Evolutionary conservation across 345 rosid species (phyloP).

Genomic region (Pelargonium nanum): DNA sequence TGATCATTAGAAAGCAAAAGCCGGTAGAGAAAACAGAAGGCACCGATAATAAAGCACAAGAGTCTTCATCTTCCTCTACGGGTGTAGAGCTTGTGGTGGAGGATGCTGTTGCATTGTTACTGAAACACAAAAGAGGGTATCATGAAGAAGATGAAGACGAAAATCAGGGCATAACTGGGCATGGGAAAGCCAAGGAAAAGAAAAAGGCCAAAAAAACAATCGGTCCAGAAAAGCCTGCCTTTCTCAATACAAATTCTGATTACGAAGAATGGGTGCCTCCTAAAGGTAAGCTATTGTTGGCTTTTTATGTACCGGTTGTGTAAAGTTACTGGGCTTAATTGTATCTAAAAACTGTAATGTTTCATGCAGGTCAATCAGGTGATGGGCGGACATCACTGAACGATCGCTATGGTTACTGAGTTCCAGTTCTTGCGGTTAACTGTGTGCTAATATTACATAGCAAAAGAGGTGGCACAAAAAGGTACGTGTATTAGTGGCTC

Average conservation of each 20-base stretch:
- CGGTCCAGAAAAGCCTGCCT: conserved; percentile 78
- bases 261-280: conserved; percentile 91
- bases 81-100: conserved; percentile 52
- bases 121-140: conserved; percentile 70
- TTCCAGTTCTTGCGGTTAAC: not conserved
- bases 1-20: conserved; percentile 74
- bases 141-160: conserved; percentile 35
- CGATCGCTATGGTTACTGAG: conserved; percentile 73
- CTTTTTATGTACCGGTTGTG: not conserved
- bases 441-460: not conserved
- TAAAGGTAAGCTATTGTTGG: conserved; percentile 39
- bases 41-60: conserved; percentile 17
- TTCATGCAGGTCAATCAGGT: conserved; percentile 81
- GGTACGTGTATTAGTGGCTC: no score
- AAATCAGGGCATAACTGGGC: conserved; percentile 18
- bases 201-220: conserved; percentile 47
- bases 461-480: not conserved
- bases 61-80: conserved; percentile 25
- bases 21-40: conserved; percentile 32
- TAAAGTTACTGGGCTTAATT: not conserved
- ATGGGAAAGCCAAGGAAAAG: conserved; percentile 23
- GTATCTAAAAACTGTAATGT: not conserved
- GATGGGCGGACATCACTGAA: conserved; percentile 85
- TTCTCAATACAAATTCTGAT: conserved; percentile 36
- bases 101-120: conserved; percentile 77